Evolutionary conservation across 306 rosid species (phyloP), one percentile per base, ranked within the genome.

Genomic region (Pueraria montana): DNA sequence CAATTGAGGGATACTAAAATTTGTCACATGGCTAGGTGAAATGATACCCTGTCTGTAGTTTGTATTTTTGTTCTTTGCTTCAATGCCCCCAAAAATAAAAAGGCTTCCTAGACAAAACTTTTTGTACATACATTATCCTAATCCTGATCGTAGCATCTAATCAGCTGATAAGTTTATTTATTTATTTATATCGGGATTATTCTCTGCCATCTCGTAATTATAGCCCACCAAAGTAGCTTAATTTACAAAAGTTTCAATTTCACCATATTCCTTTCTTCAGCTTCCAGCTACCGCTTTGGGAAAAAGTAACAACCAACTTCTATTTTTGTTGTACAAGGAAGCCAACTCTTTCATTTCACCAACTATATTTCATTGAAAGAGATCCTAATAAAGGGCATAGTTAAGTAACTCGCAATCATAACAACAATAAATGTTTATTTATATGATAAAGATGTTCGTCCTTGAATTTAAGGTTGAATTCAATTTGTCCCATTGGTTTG

Each of bases 231-330:
- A 24, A 16, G 23, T 53, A 53, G 82, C 83, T 53, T 32, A 21
- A 23, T 24, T 69, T 12, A 12, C 24, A 53, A 75, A 85, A 52
- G 83, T 82, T 81, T 85, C 23, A 55, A 72, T n/a, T 20, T 81
- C 30, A 42, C 11, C 72, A 34, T 66, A 66, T 86, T 56, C 86
- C 38, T 86, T 82, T 58, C 89, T 82, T 86, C 79, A 30, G 23
- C 84, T 55, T 86, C 53, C 84, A 78, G 82, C 86, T 49, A 69
- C 66, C 63, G 76, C 73, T 34, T 80, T 26, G 36, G 63, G 27
- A 52, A 55, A 75, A 79, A 84, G 84, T 53, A 6, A 23, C 46
- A 21, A 40, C 80, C 13, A 66, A 61, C 80, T 85, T 80, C 80
- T 42, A 76, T 62, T 59, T 85, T 85, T 69, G 80, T 59, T 67